These are phyloP conservation scores for Floccularia luteovirens DNA, from an alignment of 768 basidiomycete species.

Conservation along the genomic window DNA sequence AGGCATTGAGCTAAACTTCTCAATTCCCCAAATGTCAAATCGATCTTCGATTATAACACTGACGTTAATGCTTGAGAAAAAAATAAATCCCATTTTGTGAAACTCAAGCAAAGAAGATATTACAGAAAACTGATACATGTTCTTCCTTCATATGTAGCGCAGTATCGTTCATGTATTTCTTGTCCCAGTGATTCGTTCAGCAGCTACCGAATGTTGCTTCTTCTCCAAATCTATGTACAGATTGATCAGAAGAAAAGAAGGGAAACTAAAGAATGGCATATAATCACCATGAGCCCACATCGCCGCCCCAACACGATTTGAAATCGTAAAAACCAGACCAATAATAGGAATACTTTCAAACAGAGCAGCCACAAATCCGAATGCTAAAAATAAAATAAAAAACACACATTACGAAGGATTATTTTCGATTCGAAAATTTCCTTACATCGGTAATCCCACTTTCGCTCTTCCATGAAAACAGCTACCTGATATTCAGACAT, in stretches of 20 bases:
- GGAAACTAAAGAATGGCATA: neutral
- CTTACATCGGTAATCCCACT: constrained; percentile 80
- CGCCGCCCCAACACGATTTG: constrained; percentile 85
- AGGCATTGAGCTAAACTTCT: too few relatives aligned
- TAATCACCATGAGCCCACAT: constrained; percentile 84
- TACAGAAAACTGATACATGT: too few relatives aligned
- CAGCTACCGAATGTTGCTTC: constrained; percentile 41
- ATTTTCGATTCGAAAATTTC: constrained; percentile 1
- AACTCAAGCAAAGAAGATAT: too few relatives aligned
- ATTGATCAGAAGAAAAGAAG: constrained; percentile 1
- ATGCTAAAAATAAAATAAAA: constrained; percentile 35
- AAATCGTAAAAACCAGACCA: constrained; percentile 76
- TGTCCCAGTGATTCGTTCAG: too few relatives aligned
- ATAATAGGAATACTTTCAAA: constrained; percentile 78
- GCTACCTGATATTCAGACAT: constrained; percentile 68
- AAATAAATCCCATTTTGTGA: too few relatives aligned
- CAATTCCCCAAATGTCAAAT: too few relatives aligned
- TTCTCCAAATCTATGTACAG: constrained; percentile 54
- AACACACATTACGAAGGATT: neutral
- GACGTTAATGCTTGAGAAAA: too few relatives aligned
- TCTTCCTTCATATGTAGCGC: too few relatives aligned
- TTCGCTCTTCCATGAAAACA: constrained; percentile 81
- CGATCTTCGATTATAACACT: too few relatives aligned
- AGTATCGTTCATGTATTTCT: too few relatives aligned
- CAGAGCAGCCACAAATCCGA: constrained; percentile 80